Percentiles rank a stretch among this genome's conserved stretches.
These are phyloP conservation scores for Eucalyptus polyanthemos DNA, from an alignment of 345 rosid genomes.

Conservation along the genomic window DNA sequence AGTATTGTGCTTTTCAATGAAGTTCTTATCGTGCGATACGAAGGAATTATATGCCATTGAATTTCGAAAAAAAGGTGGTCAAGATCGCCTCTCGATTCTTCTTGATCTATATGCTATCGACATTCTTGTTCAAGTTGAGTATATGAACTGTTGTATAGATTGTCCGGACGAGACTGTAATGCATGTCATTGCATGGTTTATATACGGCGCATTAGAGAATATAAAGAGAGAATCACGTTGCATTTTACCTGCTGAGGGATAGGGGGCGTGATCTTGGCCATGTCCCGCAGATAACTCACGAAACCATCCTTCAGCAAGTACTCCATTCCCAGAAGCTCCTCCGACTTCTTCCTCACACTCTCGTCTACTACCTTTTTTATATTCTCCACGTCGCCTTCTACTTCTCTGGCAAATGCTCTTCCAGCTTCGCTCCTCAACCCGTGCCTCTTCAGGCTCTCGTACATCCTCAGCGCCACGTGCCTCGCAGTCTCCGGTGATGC, in stretches of 20 bases:
- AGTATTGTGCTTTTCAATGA: neutral
- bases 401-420: neutral
- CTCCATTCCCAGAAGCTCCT: constrained; percentile 18
- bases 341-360: neutral
- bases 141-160: neutral
- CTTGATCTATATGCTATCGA: neutral
- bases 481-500: constrained; percentile 6
- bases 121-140: neutral
- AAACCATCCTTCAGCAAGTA: constrained; percentile 17
- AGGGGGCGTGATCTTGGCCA: constrained; percentile 15
- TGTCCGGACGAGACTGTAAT: neutral
- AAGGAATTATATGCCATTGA: neutral
- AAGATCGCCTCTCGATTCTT: neutral
- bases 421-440: constrained; percentile 9
- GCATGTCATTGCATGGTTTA: neutral
- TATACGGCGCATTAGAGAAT: neutral
- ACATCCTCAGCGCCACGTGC: constrained; percentile 13
- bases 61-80: neutral
- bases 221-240: neutral
- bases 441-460: constrained; percentile 16
- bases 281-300: constrained; percentile 9
- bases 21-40: neutral
- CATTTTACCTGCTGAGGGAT: constrained; percentile 18
- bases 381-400: neutral
- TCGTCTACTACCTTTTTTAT: neutral